Percentiles rank a stretch among this genome's conserved stretches.
These are phyloP conservation scores for Aspergillus wentii DNA, from an alignment of 495 filamentous ascomycete genomes.

Conservation along the genomic window DNA sequence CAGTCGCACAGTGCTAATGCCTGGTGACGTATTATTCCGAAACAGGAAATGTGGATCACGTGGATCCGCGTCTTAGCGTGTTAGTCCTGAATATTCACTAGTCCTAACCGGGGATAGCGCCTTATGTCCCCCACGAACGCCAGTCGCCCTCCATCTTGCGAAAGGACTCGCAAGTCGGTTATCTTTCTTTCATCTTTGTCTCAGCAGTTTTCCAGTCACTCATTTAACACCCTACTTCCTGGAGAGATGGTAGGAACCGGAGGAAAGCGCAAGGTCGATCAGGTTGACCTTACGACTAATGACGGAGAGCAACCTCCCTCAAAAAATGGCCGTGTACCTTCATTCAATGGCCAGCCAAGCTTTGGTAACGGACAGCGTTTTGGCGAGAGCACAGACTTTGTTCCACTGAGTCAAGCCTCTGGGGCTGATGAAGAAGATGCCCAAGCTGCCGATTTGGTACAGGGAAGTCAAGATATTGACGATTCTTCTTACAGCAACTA, in stretches of 20 bases:
- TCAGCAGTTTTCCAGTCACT: neutral
- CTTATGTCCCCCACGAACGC: neutral
- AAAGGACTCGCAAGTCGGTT: too few relatives aligned
- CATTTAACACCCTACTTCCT: too few relatives aligned
- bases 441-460: slow-evolving; percentile 24
- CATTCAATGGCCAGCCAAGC: neutral
- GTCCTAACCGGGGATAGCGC: neutral
- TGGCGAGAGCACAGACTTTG: slow-evolving; percentile 29
- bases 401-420: slow-evolving; percentile 29
- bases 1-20: too few relatives aligned
- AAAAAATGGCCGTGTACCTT: neutral
- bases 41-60: slow-evolving; percentile 3
- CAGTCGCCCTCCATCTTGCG: too few relatives aligned
- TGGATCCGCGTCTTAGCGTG: slow-evolving; percentile 9
- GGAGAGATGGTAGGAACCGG: slow-evolving; percentile 7
- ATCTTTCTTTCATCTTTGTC: neutral
- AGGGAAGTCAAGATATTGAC: slow-evolving; percentile 33
- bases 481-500: slow-evolving; percentile 35
- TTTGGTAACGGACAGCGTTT: slow-evolving; percentile 23
- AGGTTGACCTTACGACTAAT: slow-evolving; percentile 7
- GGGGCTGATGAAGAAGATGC: slow-evolving; percentile 37
- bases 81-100: neutral
- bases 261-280: slow-evolving; percentile 8
- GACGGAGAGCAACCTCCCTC: neutral
- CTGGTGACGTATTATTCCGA: too few relatives aligned